Percentiles rank a stretch among this genome's conserved stretches.
Conservation (phyloP, 2,329 filamentous ascomycete species). For the Pseudocercospora vitis region DNA sequence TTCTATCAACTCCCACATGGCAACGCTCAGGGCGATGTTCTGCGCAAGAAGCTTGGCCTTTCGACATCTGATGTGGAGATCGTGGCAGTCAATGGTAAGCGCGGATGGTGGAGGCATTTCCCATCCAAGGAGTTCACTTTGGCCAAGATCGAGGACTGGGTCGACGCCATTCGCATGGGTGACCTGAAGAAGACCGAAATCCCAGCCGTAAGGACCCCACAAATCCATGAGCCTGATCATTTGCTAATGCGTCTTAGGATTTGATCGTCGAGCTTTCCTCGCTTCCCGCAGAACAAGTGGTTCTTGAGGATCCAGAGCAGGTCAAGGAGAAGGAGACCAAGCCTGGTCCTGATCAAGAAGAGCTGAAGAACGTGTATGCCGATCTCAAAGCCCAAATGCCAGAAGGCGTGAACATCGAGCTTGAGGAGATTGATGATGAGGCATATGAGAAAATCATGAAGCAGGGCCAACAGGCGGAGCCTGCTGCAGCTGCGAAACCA, state of each 20-base stretch:
- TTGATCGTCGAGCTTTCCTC: slow-evolving; percentile 38
- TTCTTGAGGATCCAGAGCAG: slow-evolving; percentile 25
- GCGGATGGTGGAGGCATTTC: slow-evolving; percentile 82
- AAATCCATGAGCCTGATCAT: neutral
- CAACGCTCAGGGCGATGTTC: slow-evolving; percentile 56
- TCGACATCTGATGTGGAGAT: slow-evolving; percentile 62
- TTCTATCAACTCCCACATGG: slow-evolving; percentile 71
- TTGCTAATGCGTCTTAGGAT: slow-evolving; percentile 13
- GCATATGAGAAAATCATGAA: slow-evolving; percentile 36
- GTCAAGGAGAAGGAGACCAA: slow-evolving; percentile 18
- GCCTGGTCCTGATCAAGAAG: slow-evolving; percentile 15
- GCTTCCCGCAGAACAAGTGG: slow-evolving; percentile 30
- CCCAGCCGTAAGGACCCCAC: slow-evolving; percentile 45
- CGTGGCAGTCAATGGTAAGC: slow-evolving; percentile 79
- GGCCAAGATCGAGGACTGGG: slow-evolving; percentile 74
- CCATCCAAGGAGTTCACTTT: slow-evolving; percentile 56
- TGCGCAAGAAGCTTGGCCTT: slow-evolving; percentile 66
- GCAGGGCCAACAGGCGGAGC: slow-evolving; percentile 22
- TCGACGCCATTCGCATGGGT: slow-evolving; percentile 87
- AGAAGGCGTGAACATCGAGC: slow-evolving; percentile 36
- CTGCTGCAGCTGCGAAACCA: slow-evolving; percentile 6
- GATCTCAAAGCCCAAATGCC: slow-evolving; percentile 32
- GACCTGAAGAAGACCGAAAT: slow-evolving; percentile 77
- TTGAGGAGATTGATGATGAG: slow-evolving; percentile 40
- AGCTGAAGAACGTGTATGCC: slow-evolving; percentile 26